Percentiles rank a stretch among this genome's conserved stretches.
These are phyloP conservation scores for Alternaria sp. DNA, from an alignment of 2,329 filamentous ascomycete species.

Conservation along the genomic window DNA sequence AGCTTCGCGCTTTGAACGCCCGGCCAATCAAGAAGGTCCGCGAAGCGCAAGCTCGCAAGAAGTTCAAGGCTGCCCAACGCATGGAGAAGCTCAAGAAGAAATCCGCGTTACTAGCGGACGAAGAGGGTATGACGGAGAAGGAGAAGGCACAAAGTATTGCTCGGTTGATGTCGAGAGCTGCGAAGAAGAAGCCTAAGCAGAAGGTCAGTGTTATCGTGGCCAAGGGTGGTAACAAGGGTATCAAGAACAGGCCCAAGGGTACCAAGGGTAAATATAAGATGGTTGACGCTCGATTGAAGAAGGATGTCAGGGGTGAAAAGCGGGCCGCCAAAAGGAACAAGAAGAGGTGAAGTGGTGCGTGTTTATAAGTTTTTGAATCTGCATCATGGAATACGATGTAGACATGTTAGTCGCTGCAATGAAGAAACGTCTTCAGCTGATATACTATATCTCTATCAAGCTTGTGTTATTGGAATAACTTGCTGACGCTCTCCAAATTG, in stretches of 20 bases:
- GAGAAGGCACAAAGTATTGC: slow-evolving; percentile 90
- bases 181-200: slow-evolving; percentile 84
- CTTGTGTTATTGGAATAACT: no score
- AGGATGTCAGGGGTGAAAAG: slow-evolving; percentile 91
- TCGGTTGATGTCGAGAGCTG: slow-evolving; percentile 81
- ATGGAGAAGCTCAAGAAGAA: slow-evolving; percentile 98
- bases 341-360: slow-evolving; percentile 23
- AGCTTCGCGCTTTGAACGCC: slow-evolving; percentile 89
- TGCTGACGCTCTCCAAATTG: no score
- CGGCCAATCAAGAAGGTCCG: slow-evolving; percentile 99
- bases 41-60: slow-evolving; percentile 96
- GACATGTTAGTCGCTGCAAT: neutral
- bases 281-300: slow-evolving; percentile 94
- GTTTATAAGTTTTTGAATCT: neutral
- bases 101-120: slow-evolving; percentile 85
- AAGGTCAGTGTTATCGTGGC: slow-evolving; percentile 91
- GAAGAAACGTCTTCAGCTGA: neutral
- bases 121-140: slow-evolving; percentile 92
- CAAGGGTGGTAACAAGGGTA: slow-evolving; percentile 80
- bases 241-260: slow-evolving; percentile 85
- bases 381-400: neutral
- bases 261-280: slow-evolving; percentile 98
- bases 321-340: slow-evolving; percentile 77
- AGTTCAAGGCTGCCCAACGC: slow-evolving; percentile 88
- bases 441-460: neutral